A percentile compares a stretch with the other conserved stretches of the same genome.
Conservation (phyloP, 805 yeast genomes). For the Priceomyces fermenticarens region DNA sequence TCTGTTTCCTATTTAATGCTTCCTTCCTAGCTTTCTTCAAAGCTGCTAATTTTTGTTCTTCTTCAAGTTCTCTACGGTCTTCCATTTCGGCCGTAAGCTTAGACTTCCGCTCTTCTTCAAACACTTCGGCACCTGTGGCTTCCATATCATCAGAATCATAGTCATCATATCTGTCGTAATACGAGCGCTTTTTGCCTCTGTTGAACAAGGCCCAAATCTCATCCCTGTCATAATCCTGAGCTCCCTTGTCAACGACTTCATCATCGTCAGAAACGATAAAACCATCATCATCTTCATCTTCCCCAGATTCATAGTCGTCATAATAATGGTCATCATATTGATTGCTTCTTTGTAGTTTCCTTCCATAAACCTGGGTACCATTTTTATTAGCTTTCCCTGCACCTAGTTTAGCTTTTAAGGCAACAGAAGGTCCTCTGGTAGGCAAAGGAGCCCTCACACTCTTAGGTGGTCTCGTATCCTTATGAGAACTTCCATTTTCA, state of each 20-base stretch:
- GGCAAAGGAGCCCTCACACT: constrained; percentile 29
- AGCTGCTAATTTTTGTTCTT: constrained; percentile 46
- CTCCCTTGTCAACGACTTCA: constrained; percentile 17
- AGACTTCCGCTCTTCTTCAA: constrained; percentile 77
- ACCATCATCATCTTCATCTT: constrained; percentile 48
- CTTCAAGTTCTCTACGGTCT: constrained; percentile 67
- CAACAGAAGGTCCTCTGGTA: constrained; percentile 57
- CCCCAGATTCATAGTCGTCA: constrained; percentile 7
- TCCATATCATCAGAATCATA: constrained; percentile 77
- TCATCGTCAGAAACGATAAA: constrained; percentile 57
- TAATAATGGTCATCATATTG: neutral
- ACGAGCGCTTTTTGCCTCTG: constrained; percentile 53
- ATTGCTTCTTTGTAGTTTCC: neutral
- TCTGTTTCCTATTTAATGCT: neutral
- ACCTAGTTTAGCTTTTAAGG: constrained; percentile 44
- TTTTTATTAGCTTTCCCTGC: constrained; percentile 19
- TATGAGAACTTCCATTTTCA: no score
- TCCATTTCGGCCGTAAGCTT: constrained; percentile 68
- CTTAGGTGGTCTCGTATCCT: no score
- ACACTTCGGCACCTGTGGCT: constrained; percentile 86
- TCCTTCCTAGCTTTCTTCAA: constrained; percentile 16
- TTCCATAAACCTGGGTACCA: constrained; percentile 1
- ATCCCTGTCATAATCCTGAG: constrained; percentile 66
- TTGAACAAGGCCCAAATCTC: constrained; percentile 89
- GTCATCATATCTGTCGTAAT: constrained; percentile 44